Evolutionary conservation across 2,329 filamentous ascomycete species (phyloP), one percentile per base, ranked within the genome.

Genomic region (Colletotrichum australisinense): DNA sequence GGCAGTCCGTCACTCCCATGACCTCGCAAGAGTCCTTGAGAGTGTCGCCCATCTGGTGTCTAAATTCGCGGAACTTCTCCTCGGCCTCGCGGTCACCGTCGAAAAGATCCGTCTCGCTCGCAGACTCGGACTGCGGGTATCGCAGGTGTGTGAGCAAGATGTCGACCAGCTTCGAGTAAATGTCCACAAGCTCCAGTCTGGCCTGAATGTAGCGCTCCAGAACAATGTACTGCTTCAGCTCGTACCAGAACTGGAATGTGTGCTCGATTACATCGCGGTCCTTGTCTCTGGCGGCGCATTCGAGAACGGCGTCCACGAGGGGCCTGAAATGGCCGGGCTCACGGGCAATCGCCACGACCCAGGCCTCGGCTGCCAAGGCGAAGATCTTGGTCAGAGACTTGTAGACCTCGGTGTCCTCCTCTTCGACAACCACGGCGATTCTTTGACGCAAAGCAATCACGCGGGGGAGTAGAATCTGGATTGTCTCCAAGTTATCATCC

Each of bases 161-260:
- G 80, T 98, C 96, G 72, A 99, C 95, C 52, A 99, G 88, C 80
- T 93, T 93, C 2, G 95, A 94, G 83, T 95, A 99, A 59, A 98
- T 86, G 76, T 97, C 94, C 46, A 94, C 88, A 68, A 95, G 90
- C 78, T 93, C 89, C 75, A 95, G 83, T 64, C 95, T 91, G 53
- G 95, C 93, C 78, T 95, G 90, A 64, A 94, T 93, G 81, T 98
- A 99, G 76, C 93, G 93, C 46, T 98, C 96, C 66, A 99, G 84
- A 1, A 95, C 95, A 60, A 99, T 88, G 81, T 97, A 98, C 81
- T 98, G 95, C 86, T 99, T 99, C 59, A 99, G 89, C 80, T 99
- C 97, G 81, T 97, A 98, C 97, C 97, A 99, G 85, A 99, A 98
- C 77, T 91, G 92, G 84, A 99, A 99, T 0, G 97, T 99, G 78